Evolutionary conservation across 495 filamentous ascomycete genomes (phyloP), one percentile per base, ranked within the genome.

Genomic region (Hyaloscypha hepaticicola): DNA sequence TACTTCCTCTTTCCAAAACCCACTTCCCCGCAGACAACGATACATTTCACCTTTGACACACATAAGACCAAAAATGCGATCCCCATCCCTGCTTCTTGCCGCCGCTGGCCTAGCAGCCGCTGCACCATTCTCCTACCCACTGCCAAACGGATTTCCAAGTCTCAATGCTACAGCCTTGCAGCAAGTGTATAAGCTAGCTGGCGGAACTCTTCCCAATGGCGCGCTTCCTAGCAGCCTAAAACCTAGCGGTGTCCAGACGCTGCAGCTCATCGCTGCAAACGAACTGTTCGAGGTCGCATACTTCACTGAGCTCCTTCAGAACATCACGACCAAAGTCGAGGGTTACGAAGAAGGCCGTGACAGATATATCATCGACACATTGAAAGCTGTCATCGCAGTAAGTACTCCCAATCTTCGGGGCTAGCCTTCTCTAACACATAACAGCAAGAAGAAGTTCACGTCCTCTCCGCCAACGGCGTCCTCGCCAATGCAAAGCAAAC

Each of bases 391-490:
- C 22, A 19, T 60, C 5, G 33, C 29, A 26, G 60, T 63, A 58
- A 56, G 53, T 22, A 21, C 33, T 22, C 1, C 22, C 5, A n/a
- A 14, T 19, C 22, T 26, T 16, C 0, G 19, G 5, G 27, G 5
- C 24, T 14, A 60, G 9, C 29, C 2, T 28, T 26, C 8, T 28
- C 61, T 58, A 53, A n/a, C n/a, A 3, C 22, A 63, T 50, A 85
- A 82, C 38, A 45, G 38, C 88, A 91, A 84, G 88, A 90, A 71
- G 75, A 90, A 73, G 77, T 90, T 6, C 88, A 91, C 66, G 81
- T 81, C 24, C 72, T 88, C 45, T 78, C 80, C 59, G 87, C 85
- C 38, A 83, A 83, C 69, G 79, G 73, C 31, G 79, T 76, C 60
- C 78, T 90, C 25, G 60, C 69, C 28, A 75, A 80, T 63, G 83